Evolutionary conservation across 2,329 filamentous ascomycete genomes (phyloP), one percentile per base, ranked within the genome.

Genomic region (Trichoderma sp.): DNA sequence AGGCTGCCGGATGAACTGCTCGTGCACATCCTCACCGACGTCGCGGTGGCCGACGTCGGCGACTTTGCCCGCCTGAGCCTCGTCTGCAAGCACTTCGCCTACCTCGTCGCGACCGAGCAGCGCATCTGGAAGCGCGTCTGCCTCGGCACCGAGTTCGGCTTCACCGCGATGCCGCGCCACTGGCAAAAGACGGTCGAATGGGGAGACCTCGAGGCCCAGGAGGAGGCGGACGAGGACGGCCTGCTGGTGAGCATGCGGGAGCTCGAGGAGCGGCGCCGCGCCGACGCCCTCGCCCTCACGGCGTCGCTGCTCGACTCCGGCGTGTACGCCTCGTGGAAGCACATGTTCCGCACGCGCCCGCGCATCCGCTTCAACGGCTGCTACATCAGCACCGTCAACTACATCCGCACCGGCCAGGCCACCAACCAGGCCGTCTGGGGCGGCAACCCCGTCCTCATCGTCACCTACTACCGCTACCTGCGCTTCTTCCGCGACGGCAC

Each of bases 301-400:
- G 69, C 75, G 19, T 73, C 78, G 3, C 76, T 86, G 4, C 76
- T 85, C 74, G 81, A 24, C 54, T 77, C 77, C 1, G 73, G 74
- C 3, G 71, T 78, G 0, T 88, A 87, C 71, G 72, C 77, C 3
- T 77, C 84, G 2, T 89, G 86, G 85, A 79, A 85, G 72, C 77
- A 80, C 61, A 91, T 97, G 80, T 96, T 97, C 79, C 91, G 90
- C 45, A 81, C 82, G 5, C 90, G 93, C 15, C 94, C 95, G 2
- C 89, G 95, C 50, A 84, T 98, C 67, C 91, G 95, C 65, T 99
- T 96, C 82, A 95, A 95, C 72, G 95, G 95, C 28, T 90, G 92
- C 78, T 99, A 99, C 79, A 98, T 99, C 77, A 92, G 88, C 76
- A 98, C 94, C 0, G 93, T 97, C 66, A 98, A 98, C 79, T 99